Evolutionary conservation across 1,284 basidiomycete genomes (phyloP), one percentile per base, ranked within the genome.

Genomic region (Puccinia horiana): DNA sequence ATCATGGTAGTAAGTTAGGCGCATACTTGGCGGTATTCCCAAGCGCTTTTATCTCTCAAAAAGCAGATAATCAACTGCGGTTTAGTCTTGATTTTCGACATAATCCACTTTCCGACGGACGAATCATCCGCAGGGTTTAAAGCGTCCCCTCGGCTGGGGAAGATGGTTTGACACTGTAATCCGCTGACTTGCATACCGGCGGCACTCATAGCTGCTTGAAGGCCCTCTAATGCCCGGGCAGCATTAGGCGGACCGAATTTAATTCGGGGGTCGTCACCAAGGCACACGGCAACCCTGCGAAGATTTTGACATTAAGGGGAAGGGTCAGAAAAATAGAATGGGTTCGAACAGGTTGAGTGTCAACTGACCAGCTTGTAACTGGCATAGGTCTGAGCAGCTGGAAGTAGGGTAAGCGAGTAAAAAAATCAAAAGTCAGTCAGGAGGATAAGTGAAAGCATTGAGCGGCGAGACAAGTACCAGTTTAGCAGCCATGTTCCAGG

Each of bases 51-150:
- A 23, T 74, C 79, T 47, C 49, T 61, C 37, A 81, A 42, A 56
- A 73, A 81, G 54, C 69, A 73, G 12, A 81, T 47, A 42, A 81
- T 74, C 32, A 81, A 81, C 56, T 81, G 79, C 32, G 79, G 79
- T 61, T 61, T 81, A 5, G n/a, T 42, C 32, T 81, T 61, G 32
- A 63, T 37, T 37, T 81, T 73, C 3, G 79, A 81, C 79, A 73
- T 81, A 20, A 81, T 81, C 79, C 79, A 81, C 16, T 58, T 42
- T 32, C 79, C 79, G 4, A 81, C 70, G 20, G 35, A 44, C 44
- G n/a, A 37, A 5, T 61, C 67, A 32, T 73, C 54, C 35, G 69
- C 42, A 16, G 69, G 42, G 18, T 29, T 18, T 8, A 70, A 56
- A 5, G 47, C 23, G 26, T 81, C 79, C 6, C 44, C 47, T 42